A percentile compares a stretch with the other conserved stretches of the same genome.
Evolutionary conservation across 805 yeast genomes (phyloP).

Genomic region (Candida takata): DNA sequence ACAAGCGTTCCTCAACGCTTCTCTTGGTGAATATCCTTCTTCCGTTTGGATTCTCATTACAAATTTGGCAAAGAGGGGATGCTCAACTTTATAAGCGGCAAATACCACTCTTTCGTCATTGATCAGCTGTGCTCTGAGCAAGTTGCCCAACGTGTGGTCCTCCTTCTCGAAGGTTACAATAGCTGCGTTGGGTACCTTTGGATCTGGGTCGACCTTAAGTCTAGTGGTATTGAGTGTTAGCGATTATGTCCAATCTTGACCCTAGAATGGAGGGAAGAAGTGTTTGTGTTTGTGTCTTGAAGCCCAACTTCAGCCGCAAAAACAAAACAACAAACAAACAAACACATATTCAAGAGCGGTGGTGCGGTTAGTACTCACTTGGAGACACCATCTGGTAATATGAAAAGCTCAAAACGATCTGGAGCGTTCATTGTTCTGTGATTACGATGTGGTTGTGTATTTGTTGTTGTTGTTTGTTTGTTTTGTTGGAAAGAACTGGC

Average conservation of each 20-base stretch:
- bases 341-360: too few relatives aligned
- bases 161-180: conserved; percentile 91
- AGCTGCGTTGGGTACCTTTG: conserved; percentile 92
- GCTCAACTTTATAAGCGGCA: conserved; percentile 97
- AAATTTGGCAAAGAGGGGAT: conserved; percentile 93
- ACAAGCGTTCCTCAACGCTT: conserved; percentile 88
- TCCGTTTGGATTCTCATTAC: conserved; percentile 93
- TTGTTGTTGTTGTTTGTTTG: not conserved
- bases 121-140: conserved; percentile 78
- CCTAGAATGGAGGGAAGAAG: too few relatives aligned
- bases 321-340: too few relatives aligned
- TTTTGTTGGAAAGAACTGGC: too few relatives aligned
- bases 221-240: conserved; percentile 25
- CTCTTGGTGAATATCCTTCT: conserved; percentile 88
- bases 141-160: conserved; percentile 93
- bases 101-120: conserved; percentile 86
- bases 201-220: conserved; percentile 83
- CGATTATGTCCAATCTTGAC: not conserved
- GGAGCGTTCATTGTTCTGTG: conserved; percentile 82
- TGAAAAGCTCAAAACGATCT: conserved; percentile 94
- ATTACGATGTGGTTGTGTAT: not conserved
- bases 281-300: too few relatives aligned
- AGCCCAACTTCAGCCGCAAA: too few relatives aligned
- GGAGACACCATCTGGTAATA: conserved; percentile 95
- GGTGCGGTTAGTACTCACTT: too few relatives aligned